Evolutionary conservation across 2,329 filamentous ascomycete genomes (phyloP), one percentile per base, ranked within the genome.

Genomic region (Sclerotinia glacialis): DNA sequence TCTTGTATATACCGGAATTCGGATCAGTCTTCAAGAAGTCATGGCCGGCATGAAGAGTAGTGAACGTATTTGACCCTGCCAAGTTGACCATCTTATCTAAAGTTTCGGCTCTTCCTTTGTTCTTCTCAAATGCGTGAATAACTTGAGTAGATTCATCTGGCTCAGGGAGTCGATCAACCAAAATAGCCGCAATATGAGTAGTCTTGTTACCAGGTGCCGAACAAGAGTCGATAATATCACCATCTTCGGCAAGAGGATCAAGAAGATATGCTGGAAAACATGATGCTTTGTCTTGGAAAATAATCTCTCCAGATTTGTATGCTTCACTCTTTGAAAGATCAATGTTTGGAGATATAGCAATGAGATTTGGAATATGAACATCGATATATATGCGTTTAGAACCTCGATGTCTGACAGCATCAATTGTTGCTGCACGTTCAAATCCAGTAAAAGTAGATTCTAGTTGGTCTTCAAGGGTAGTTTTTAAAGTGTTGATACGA

Each of bases 171-270:
- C 77, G 80, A 59, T 71, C 70, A 4, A 71, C 60, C 2, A 95
- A 74, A 5, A 97, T 86, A 2, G 92, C 90, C 0, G 93, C 93
- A 56, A 96, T 79, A 77, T 98, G 95, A 9, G 94, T 98, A 1
- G 95, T 98, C 79, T 99, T 99, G 78, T 99, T 99, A 7, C 95
- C 95, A 1, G 95, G 95, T 0, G 95, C 95, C 0, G 95, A 92
- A 76, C 94, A 98, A 0, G 91, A 91, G 77, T 99, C 95, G n/a
- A 98, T 86, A 11, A 96, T 81, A 74, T 95, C 87, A 31, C 92
- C 92, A 70, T 89, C 85, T 67, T 85, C 81, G 11, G 86, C 80
- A 0, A 79, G 80, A 0, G 90, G 87, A 62, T 96, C 83, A 0
- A 99, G 81, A 3, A 99, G 81, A 75, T 95, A 95, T 0, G 94